phyloP scores from a whole-genome alignment of 1,284 basidiomycete species.

The Moesziomyces sp. region DNA sequence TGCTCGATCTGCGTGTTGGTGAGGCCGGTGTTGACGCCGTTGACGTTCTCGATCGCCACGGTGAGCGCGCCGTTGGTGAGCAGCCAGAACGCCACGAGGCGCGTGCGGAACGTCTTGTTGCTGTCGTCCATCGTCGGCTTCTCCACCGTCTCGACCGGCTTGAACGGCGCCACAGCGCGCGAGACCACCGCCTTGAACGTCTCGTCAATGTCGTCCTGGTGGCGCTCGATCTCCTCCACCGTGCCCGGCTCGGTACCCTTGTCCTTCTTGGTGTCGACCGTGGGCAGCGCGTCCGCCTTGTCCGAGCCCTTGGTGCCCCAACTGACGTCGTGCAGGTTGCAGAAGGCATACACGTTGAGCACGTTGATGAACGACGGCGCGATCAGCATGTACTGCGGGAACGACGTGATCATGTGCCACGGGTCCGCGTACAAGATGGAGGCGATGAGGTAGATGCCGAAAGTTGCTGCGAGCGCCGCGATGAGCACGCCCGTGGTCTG shows the following conservation, averaged over 20 bases:
- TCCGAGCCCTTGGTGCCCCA: conserved; percentile 98
- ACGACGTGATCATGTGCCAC: conserved; percentile 98
- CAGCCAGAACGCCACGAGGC: conserved; percentile 67
- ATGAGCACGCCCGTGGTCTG: conserved; percentile 62
- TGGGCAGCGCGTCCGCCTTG: conserved; percentile 92
- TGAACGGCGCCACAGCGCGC: conserved; percentile 85
- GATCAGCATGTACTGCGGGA: conserved; percentile 84
- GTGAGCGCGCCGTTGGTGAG: conserved; percentile 72
- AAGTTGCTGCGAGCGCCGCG: conserved; percentile 64
- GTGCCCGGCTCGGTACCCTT: conserved; percentile 77
- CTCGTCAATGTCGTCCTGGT: conserved; percentile 88
- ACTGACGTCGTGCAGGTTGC: conserved; percentile 73
- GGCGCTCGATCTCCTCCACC: conserved; percentile 73
- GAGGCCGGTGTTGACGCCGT: conserved; percentile 74
- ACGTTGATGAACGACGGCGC: conserved; percentile 93
- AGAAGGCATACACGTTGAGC: conserved; percentile 95
- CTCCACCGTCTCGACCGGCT: conserved; percentile 77
- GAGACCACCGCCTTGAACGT: conserved; percentile 92
- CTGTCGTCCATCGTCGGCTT: conserved; percentile 78
- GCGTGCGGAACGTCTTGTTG: conserved; percentile 68
- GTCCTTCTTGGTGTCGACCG: conserved; percentile 76
- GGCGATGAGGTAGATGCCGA: conserved; percentile 73
- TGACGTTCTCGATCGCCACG: conserved; percentile 84
- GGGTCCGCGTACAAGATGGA: conserved; percentile 95
- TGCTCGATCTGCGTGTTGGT: conserved; percentile 71